Evolutionary conservation across 129 eudicot species (phyloP), one percentile per base, ranked within the genome.

Genomic region (Gnaphalium uliginosum): DNA sequence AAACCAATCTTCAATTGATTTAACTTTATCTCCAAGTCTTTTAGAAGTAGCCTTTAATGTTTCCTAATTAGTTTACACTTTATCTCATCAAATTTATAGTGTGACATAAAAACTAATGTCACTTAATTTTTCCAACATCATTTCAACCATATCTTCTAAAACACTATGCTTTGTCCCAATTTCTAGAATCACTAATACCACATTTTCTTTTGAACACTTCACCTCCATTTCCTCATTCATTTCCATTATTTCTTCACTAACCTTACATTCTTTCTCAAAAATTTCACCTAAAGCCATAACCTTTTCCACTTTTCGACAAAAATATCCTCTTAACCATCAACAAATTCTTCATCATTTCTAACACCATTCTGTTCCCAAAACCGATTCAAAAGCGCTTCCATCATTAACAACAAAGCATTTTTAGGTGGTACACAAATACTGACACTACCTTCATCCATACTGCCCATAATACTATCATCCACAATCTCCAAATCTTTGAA

Each of bases 371-470:
- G 75, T 62, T 92, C 97, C 93, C 89, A 87, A 35, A 87, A 80
- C 23, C 87, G 69, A 67, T 75, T 83, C n/a, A 88, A 74, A 63
- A 92, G 90, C 70, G 91, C 83, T 26, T 88, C 89, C 93, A 92
- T 82, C 96, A 92, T 92, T 62, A 92, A 74, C 74, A 92, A 75
- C 51, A 92, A 78, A 5, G 96, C 97, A 79, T 92, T 92, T 81
- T 89, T 92, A 4, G 97, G 97, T 8, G 97, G 97, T 6, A 92
- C 65, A 77, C 90, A 85, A 41, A 88, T 78, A 73, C 97, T 88
- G 58, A 88, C 81, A 25, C 90, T 88, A 8, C 78, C 93, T 35
- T n/a, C 88, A 32, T 86, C 81, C 13, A 53, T 78, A 19, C 68
- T 70, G 50, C 72, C 79, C 26, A 61, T 63, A 59, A 80, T 35